Evolutionary conservation across 2,329 filamentous ascomycete species (phyloP).

Genomic region (Aspergillus pseudonomiae): DNA sequence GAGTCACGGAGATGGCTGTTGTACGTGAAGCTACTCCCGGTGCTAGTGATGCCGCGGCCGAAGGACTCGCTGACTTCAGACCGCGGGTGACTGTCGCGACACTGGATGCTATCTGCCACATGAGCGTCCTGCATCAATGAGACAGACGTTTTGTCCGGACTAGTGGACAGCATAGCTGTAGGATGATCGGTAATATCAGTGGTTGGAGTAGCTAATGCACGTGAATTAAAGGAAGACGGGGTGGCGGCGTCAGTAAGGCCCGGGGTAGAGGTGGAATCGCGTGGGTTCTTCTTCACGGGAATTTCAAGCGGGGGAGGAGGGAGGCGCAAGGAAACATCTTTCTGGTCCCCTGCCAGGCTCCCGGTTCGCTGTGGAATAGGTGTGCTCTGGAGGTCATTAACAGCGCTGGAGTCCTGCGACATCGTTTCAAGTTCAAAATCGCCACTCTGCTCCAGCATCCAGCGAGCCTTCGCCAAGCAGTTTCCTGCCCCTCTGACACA

Average conservation of each 20-base stretch:
- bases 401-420: constrained; percentile 49
- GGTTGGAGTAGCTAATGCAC: constrained; percentile 32
- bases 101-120: constrained; percentile 31
- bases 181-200: constrained; percentile 31
- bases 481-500: constrained; percentile 91
- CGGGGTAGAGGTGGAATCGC: constrained; percentile 38
- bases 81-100: constrained; percentile 38
- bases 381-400: constrained; percentile 22
- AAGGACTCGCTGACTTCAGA: constrained; percentile 36
- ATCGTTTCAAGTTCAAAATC: constrained; percentile 77
- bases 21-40: constrained; percentile 77
- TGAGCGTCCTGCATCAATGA: constrained; percentile 28
- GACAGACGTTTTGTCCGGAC: constrained; percentile 32
- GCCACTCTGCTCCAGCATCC: constrained; percentile 83
- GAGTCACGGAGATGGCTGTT: constrained; percentile 74
- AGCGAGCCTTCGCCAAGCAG: constrained; percentile 83
- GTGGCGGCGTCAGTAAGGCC: constrained; percentile 41
- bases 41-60: constrained; percentile 74
- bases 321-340: constrained; percentile 42
- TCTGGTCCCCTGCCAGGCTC: constrained; percentile 20
- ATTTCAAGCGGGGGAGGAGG: constrained; percentile 52
- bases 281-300: constrained; percentile 33
- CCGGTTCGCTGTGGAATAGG: constrained; percentile 24
- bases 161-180: constrained; percentile 29
- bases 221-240: constrained; percentile 51